phyloP scores from a whole-genome alignment of 345 rosid genomes.

The Eutrema yunnanense region DNA sequence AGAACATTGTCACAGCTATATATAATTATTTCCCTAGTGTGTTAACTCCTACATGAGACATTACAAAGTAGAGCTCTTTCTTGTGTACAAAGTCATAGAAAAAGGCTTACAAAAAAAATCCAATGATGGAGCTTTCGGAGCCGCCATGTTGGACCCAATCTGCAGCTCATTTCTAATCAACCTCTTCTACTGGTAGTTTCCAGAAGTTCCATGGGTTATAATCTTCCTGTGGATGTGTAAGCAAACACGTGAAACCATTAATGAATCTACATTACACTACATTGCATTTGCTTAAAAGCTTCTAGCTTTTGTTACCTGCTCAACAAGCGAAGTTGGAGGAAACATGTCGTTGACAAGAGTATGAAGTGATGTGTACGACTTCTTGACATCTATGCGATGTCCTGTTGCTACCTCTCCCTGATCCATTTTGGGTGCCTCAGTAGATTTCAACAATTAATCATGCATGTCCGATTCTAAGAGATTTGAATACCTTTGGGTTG shows the following conservation, averaged over 20 bases:
- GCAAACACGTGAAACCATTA: slow-evolving; percentile 1
- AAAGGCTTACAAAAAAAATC: neutral
- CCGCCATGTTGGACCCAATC: neutral
- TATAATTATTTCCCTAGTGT: slow-evolving; percentile 18
- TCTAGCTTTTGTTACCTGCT: slow-evolving; percentile 49
- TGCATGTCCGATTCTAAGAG: neutral
- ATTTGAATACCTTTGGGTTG: slow-evolving; percentile 67
- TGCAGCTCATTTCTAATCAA: slow-evolving; percentile 31
- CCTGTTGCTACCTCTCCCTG: slow-evolving; percentile 94
- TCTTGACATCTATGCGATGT: slow-evolving; percentile 60
- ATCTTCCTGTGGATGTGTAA: slow-evolving; percentile 59
- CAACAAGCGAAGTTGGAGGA: slow-evolving; percentile 70
- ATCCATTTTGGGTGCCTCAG: neutral
- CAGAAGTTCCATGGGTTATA: slow-evolving; percentile 82
- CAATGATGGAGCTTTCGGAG: neutral
- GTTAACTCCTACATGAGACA: slow-evolving; percentile 20
- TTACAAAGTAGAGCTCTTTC: slow-evolving; percentile 8
- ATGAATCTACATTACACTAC: neutral
- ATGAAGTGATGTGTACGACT: slow-evolving; percentile 82
- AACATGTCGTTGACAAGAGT: slow-evolving; percentile 92
- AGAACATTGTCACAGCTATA: slow-evolving; percentile 9
- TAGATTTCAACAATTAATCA: neutral
- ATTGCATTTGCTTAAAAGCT: neutral
- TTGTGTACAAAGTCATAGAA: neutral
- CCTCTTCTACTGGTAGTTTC: slow-evolving; percentile 59